Evolutionary conservation across 208 protist species (phyloP), one percentile per base, ranked within the genome.

Genomic region (Trypanosoma theileri): DNA sequence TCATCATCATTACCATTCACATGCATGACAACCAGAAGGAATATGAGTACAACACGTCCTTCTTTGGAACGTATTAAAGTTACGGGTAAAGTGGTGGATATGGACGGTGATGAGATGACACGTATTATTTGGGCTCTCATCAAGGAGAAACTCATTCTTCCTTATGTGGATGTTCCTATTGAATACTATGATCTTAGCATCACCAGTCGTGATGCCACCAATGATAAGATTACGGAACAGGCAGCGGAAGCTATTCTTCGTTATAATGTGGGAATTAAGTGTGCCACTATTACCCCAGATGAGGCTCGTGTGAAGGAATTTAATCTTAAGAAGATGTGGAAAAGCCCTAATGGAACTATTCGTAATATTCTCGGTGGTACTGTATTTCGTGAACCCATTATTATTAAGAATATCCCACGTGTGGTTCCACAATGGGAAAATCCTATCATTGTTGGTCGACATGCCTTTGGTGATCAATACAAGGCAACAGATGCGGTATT

Each of bases 41-140:
- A 31, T 65, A 76, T 91, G 73, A 79, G 60, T 72, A 81, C 78
- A 66, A 89, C 89, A 24, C 81, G 52, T 42, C 74, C 77, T 13
- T 72, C 55, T 58, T 59, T 88, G 8, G 74, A 75, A 16, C 79
- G 66, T 70, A 97, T 98, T 67, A 84, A 88, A 67, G 96, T 98
- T 26, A 86, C 71, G 46, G 96, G 96, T 65, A 79, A 85, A 57
- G 90, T 98, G 21, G 97, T 98, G n/a, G 98, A 99, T 70, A 91
- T 99, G 79, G 97, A 99, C 76, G 98, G 98, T 62, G 98, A 99
- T 78, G 98, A 99, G 81, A 99, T 99, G 97, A 98, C 98, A 13
- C 86, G 97, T 59, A 97, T 99, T 45, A 98, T 99, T 61, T 99
- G 97, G 98, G 44, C 84, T 12, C 81, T 92, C 69, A 99, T 99